phyloP scores from a whole-genome alignment of 805 yeast genomes.

The Candida arabinofermentans region DNA sequence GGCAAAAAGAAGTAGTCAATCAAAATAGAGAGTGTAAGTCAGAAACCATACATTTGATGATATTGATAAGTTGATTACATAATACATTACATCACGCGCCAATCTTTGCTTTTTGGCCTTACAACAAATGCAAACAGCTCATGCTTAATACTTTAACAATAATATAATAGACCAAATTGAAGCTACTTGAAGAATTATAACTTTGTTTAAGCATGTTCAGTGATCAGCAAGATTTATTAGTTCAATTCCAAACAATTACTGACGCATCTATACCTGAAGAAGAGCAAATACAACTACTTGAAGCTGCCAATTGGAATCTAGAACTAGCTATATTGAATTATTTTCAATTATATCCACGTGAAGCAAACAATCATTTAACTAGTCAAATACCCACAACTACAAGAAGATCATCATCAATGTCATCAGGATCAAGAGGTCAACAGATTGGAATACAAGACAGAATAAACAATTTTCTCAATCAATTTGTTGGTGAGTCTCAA shows the following conservation, averaged over 20 bases:
- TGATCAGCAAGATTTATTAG: constrained; percentile 16
- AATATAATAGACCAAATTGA: no score
- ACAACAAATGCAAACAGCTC: no score
- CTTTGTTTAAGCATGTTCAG: constrained; percentile 4
- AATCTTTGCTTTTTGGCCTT: no score
- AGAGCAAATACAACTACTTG: constrained; percentile 19
- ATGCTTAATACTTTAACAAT: no score
- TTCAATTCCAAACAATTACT: constrained; percentile 19
- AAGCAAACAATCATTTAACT: constrained; percentile 10
- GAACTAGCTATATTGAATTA: constrained; percentile 24
- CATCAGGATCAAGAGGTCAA: not conserved
- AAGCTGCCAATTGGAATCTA: constrained; percentile 24
- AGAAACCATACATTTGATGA: no score
- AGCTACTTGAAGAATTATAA: not conserved
- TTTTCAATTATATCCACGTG: constrained; percentile 19
- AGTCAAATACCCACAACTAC: constrained; percentile 7
- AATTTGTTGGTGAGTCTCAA: not conserved
- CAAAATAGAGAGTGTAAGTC: no score
- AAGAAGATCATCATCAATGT: constrained; percentile 6
- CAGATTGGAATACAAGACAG: constrained; percentile 3
- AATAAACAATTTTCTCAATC: not conserved
- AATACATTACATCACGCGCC: no score
- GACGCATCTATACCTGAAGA: constrained; percentile 11
- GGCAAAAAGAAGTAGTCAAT: no score
- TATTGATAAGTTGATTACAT: no score